phyloP scores from a whole-genome alignment of 2,329 filamentous ascomycete species.

The Talaromyces sp. region DNA sequence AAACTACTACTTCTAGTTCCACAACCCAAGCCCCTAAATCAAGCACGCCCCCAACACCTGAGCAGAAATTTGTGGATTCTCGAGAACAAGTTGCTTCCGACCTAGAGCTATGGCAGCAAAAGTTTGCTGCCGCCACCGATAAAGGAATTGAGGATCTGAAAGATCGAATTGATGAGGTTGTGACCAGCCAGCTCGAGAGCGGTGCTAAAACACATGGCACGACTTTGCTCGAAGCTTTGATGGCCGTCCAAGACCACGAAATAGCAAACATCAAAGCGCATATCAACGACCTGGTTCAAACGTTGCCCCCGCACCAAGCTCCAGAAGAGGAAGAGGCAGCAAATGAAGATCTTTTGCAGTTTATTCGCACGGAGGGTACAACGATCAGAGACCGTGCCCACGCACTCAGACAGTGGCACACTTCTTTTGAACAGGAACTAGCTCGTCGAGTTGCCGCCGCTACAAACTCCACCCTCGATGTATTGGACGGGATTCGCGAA shows the following conservation, averaged over 20 bases:
- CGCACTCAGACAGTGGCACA: conserved; percentile 69
- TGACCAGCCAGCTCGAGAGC: conserved; percentile 65
- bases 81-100: conserved; percentile 70
- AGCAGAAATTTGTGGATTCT: conserved; percentile 34
- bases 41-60: conserved; percentile 38
- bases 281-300: conserved; percentile 53
- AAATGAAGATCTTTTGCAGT: conserved; percentile 47
- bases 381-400: conserved; percentile 73
- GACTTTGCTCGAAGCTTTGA: conserved; percentile 60
- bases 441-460: conserved; percentile 63
- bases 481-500: conserved; percentile 75
- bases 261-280: conserved; percentile 60
- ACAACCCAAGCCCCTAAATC: conserved; percentile 21
- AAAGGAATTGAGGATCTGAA: conserved; percentile 70
- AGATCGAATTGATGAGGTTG: conserved; percentile 63
- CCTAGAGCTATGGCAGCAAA: conserved; percentile 77
- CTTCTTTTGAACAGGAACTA: conserved; percentile 65
- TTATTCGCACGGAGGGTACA: conserved; percentile 63
- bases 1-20: conserved; percentile 11
- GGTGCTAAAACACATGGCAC: conserved; percentile 41
- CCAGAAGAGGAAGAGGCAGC: conserved; percentile 48
- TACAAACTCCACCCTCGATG: conserved; percentile 73
- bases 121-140: conserved; percentile 78
- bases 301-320: conserved; percentile 55
- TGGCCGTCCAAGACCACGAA: conserved; percentile 61